Evolutionary conservation across 495 filamentous ascomycete species (phyloP).

Genomic region (Penicillium ucsense): DNA sequence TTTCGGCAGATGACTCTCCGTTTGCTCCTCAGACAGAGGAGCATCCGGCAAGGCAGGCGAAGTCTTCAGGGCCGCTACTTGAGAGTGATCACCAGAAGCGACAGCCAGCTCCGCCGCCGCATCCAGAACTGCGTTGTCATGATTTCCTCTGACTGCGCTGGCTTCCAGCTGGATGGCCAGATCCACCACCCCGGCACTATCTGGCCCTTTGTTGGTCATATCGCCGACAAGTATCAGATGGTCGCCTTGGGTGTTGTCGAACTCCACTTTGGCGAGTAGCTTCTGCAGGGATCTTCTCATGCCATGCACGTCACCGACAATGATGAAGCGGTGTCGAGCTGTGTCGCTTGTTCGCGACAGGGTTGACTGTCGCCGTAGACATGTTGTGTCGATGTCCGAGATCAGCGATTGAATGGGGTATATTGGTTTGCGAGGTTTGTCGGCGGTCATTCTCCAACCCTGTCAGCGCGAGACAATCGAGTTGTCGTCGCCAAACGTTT

Average conservation of each 20-base stretch:
- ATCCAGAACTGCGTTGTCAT: conserved; percentile 65
- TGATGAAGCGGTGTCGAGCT: conserved; percentile 7
- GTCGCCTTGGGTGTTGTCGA: conserved; percentile 8
- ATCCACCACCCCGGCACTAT: conserved; percentile 13
- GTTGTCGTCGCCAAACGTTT: too few relatives aligned
- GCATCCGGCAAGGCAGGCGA: background rate
- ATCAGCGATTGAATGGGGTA: too few relatives aligned
- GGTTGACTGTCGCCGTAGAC: background rate
- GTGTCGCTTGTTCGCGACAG: background rate
- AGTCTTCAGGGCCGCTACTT: background rate
- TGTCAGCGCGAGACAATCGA: too few relatives aligned
- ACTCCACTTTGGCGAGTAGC: conserved; percentile 10
- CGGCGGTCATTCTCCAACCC: too few relatives aligned
- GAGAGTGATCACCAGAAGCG: background rate
- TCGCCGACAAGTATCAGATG: conserved; percentile 12
- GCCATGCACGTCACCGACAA: conserved; percentile 15
- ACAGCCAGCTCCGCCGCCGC: conserved; percentile 9
- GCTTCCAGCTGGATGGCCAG: conserved; percentile 43
- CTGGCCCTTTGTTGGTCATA: conserved; percentile 13
- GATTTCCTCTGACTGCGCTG: conserved; percentile 71
- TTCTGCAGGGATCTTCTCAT: conserved; percentile 14
- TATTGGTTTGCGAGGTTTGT: too few relatives aligned
- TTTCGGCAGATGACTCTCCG: background rate
- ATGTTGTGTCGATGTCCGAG: too few relatives aligned
- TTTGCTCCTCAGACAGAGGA: background rate